Percentiles rank a stretch among this genome's conserved stretches.
phyloP scores from a whole-genome alignment of 805 yeast species.

The Candida caryicola region DNA sequence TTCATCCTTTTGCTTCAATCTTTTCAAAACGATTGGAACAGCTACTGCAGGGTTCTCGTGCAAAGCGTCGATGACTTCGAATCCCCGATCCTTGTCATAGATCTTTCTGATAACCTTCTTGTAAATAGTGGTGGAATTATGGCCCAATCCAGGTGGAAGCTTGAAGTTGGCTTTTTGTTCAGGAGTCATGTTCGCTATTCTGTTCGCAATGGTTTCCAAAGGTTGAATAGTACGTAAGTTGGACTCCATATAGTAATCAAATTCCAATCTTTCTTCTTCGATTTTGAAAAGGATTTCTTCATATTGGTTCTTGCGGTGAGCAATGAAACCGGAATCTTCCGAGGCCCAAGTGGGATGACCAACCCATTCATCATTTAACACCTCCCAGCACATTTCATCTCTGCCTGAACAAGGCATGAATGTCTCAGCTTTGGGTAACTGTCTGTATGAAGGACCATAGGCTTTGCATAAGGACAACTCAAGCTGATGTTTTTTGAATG shows the following conservation, averaged over 20 bases:
- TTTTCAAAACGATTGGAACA: constrained; percentile 85
- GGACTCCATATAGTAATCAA: constrained; percentile 93
- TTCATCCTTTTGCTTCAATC: constrained; percentile 96
- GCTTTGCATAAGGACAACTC: constrained; percentile 90
- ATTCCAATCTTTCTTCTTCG: constrained; percentile 98
- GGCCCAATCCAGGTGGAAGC: constrained; percentile 91
- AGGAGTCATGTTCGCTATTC: constrained; percentile 87
- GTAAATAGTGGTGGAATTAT: constrained; percentile 85
- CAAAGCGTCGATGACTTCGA: constrained; percentile 91
- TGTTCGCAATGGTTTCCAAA: constrained; percentile 88
- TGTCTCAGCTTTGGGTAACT: constrained; percentile 89
- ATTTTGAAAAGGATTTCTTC: constrained; percentile 93
- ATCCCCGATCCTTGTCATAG: constrained; percentile 91
- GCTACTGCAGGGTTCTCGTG: constrained; percentile 95
- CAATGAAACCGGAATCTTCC: constrained; percentile 97
- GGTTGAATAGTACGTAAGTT: constrained; percentile 93
- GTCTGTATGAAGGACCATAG: constrained; percentile 92
- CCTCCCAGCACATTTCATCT: constrained; percentile 99
- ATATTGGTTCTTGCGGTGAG: constrained; percentile 97
- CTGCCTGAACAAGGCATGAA: constrained; percentile 98
- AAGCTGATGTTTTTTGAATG: constrained; percentile 84
- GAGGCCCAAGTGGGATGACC: constrained; percentile 99
- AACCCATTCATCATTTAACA: constrained; percentile 97
- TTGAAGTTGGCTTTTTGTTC: constrained; percentile 86
- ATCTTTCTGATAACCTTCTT: constrained; percentile 90